Percentiles rank a stretch among this genome's conserved stretches.
Evolutionary conservation across 73 alveolate species (phyloP).

Genomic region (Paramecium primaurelia): DNA sequence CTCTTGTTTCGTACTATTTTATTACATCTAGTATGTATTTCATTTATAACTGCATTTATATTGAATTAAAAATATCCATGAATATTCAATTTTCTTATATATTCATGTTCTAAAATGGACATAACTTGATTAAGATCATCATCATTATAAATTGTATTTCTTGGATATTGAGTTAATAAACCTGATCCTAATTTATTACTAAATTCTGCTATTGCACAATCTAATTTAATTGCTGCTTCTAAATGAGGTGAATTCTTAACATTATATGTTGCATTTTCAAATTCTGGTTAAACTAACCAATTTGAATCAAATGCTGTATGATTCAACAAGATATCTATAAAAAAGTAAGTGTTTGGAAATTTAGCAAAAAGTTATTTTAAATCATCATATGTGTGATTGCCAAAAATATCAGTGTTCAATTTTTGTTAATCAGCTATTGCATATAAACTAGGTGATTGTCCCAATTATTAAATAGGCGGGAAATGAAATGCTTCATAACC

Average conservation of each 20-base stretch:
- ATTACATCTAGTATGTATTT: not conserved
- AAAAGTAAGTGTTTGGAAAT: slow-evolving; percentile 51
- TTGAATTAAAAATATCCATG: slow-evolving; percentile 30
- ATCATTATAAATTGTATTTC: slow-evolving; percentile 81
- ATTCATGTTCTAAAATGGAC: slow-evolving; percentile 65
- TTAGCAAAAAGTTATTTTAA: slow-evolving; percentile 56
- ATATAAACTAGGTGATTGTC: slow-evolving; percentile 74
- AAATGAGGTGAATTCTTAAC: slow-evolving; percentile 88
- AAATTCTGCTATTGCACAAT: slow-evolving; percentile 76
- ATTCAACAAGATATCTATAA: slow-evolving; percentile 91
- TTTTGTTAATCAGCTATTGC: slow-evolving; percentile 75
- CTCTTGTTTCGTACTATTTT: not conserved
- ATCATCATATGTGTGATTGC: slow-evolving; percentile 54
- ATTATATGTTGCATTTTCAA: slow-evolving; percentile 89
- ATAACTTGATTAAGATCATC: slow-evolving; percentile 76
- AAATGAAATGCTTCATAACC: slow-evolving; percentile 82
- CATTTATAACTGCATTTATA: not conserved
- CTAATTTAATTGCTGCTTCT: slow-evolving; percentile 83
- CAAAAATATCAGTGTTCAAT: slow-evolving; percentile 74
- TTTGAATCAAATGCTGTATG: slow-evolving; percentile 90
- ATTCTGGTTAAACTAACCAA: slow-evolving; percentile 70
- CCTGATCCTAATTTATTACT: slow-evolving; percentile 76
- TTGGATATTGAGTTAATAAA: slow-evolving; percentile 67
- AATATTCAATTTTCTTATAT: not conserved
- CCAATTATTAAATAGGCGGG: slow-evolving; percentile 82